Conservation (phyloP, 352 stramenopile genomes). For the Phytophthora pluvialis region DNA sequence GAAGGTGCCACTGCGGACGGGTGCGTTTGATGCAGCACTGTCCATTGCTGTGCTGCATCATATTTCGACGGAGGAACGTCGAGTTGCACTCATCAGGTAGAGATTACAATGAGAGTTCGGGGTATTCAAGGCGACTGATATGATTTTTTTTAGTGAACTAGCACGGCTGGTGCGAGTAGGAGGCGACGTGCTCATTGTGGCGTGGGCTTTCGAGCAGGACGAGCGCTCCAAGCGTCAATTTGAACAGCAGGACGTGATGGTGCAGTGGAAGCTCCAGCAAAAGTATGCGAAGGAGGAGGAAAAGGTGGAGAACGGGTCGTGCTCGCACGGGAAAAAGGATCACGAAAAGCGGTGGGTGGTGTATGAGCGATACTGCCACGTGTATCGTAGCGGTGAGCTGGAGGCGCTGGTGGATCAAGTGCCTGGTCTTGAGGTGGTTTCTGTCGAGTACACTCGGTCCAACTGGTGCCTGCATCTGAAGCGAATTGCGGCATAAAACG, state of each 20-base stretch:
- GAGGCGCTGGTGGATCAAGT: conserved; percentile 68
- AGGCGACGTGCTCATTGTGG: conserved; percentile 66
- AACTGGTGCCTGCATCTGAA: conserved; percentile 79
- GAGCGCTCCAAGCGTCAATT: conserved; percentile 78
- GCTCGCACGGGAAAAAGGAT: conserved; percentile 49
- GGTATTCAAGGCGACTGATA: not conserved
- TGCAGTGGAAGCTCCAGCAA: conserved; percentile 89
- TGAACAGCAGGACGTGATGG: conserved; percentile 81
- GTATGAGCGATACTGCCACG: conserved; percentile 86
- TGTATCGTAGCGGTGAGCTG: conserved; percentile 76
- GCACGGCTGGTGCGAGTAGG: conserved; percentile 67
- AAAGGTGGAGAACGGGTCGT: not conserved
- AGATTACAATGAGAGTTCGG: not conserved
- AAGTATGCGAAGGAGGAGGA: conserved; percentile 57
- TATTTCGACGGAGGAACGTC: conserved; percentile 78
- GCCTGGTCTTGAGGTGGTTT: conserved; percentile 56
- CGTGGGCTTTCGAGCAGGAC: conserved; percentile 88
- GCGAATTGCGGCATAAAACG: conserved; percentile 24
- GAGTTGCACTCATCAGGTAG: conserved; percentile 73
- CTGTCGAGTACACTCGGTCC: conserved; percentile 77
- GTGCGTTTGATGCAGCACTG: conserved; percentile 76
- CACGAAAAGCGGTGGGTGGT: conserved; percentile 72
- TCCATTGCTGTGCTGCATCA: conserved; percentile 88
- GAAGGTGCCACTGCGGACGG: conserved; percentile 61
- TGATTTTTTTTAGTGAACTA: conserved; percentile 54